These are phyloP conservation scores for Stachybotrys elegans DNA, from an alignment of 2,329 filamentous ascomycete genomes.

Conservation along the genomic window DNA sequence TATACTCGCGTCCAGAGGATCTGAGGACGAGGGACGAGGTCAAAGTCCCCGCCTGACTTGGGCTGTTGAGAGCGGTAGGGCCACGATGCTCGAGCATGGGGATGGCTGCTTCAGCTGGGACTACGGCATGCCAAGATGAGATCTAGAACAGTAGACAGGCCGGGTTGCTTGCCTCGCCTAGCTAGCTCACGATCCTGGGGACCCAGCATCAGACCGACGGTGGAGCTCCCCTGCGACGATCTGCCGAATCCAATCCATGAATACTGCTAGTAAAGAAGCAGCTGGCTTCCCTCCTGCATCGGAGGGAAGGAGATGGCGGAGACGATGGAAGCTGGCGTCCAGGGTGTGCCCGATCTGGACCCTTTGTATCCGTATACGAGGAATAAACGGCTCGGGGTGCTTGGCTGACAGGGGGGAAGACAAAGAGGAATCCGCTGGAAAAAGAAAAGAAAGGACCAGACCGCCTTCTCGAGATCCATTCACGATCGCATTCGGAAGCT, in stretches of 20 bases:
- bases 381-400: no score
- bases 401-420: no score
- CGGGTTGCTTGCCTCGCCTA: not conserved
- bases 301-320: not conserved
- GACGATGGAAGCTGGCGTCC: not conserved
- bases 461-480: no score
- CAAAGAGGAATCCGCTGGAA: not conserved
- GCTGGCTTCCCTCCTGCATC: not conserved
- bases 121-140: not conserved
- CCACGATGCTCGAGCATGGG: not conserved
- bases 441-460: no score
- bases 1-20: slow-evolving; percentile 1
- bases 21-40: no score
- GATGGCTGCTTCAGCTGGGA: not conserved
- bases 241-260: not conserved
- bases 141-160: not conserved
- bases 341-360: not conserved
- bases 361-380: no score
- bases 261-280: not conserved
- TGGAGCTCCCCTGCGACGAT: not conserved
- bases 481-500: no score
- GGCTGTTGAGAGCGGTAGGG: no score
- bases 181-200: not conserved
- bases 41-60: no score
- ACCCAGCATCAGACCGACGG: not conserved